phyloP scores from a whole-genome alignment of 495 filamentous ascomycete genomes.

The Margaritispora aquatica region DNA sequence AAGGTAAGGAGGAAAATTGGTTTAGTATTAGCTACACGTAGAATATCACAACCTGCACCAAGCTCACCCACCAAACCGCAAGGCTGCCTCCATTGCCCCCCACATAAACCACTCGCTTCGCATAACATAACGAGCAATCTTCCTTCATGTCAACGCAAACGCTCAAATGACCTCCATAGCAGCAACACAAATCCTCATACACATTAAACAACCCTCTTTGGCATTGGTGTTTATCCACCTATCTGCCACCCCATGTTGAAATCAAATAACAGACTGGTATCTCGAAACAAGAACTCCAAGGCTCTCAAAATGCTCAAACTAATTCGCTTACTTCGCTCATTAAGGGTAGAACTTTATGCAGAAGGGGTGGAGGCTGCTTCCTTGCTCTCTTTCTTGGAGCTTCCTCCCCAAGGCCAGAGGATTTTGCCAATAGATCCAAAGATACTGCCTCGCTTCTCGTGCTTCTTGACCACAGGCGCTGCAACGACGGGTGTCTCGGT shows the following conservation, averaged over 20 bases:
- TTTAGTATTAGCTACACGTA: too few relatives aligned
- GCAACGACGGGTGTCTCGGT: not conserved
- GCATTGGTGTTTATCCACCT: too few relatives aligned
- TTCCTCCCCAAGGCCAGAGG: conserved; percentile 12
- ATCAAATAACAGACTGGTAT: not conserved
- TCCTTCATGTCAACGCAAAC: too few relatives aligned
- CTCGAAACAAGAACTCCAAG: not conserved
- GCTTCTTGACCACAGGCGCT: not conserved
- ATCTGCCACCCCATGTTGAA: not conserved
- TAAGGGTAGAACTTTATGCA: not conserved
- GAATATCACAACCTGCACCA: too few relatives aligned
- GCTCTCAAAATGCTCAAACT: not conserved
- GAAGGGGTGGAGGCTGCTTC: not conserved
- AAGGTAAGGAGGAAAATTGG: too few relatives aligned
- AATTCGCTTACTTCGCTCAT: not conserved
- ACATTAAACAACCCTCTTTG: not conserved
- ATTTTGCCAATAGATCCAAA: conserved; percentile 8
- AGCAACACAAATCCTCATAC: not conserved
- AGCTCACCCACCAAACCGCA: too few relatives aligned
- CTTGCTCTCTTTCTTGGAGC: not conserved
- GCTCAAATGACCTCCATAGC: not conserved
- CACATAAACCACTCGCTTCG: too few relatives aligned
- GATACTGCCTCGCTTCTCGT: conserved; percentile 7
- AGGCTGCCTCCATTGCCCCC: too few relatives aligned
- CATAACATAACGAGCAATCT: too few relatives aligned